These are phyloP conservation scores for Hypholoma fasciculare DNA, from an alignment of 768 basidiomycete species.

Conservation along the genomic window DNA sequence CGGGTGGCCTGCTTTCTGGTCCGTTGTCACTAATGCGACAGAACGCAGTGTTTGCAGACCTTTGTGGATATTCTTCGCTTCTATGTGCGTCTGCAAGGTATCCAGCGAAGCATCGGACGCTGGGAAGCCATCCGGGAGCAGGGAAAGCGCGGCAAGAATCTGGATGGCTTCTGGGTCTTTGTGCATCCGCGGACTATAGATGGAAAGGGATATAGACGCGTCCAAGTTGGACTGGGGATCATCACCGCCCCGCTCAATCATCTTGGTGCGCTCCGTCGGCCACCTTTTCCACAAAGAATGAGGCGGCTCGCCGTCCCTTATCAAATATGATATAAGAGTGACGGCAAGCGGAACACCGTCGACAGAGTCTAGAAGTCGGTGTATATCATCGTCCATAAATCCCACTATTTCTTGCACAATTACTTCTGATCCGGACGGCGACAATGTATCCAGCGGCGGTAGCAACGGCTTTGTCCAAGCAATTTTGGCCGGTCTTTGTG, in stretches of 20 bases:
- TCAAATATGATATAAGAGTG: slow-evolving; percentile 30
- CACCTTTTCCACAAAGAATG: slow-evolving; percentile 29
- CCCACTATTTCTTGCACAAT: slow-evolving; percentile 26
- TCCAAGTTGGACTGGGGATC: slow-evolving; percentile 28
- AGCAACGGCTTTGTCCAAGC: slow-evolving; percentile 21
- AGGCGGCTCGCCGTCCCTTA: slow-evolving; percentile 28
- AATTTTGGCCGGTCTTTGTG: slow-evolving; percentile 25
- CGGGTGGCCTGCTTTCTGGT: not conserved
- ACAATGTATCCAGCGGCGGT: slow-evolving; percentile 26
- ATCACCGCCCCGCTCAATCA: slow-evolving; percentile 27
- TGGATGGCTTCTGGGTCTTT: slow-evolving; percentile 22
- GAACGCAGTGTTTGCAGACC: not conserved
- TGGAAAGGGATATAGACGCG: slow-evolving; percentile 28
- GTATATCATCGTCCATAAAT: slow-evolving; percentile 20
- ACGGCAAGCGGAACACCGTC: slow-evolving; percentile 34
- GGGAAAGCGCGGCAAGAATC: slow-evolving; percentile 26
- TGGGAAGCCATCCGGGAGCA: slow-evolving; percentile 27
- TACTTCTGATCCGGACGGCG: slow-evolving; percentile 19
- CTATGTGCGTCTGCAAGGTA: not conserved
- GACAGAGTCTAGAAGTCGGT: slow-evolving; percentile 25
- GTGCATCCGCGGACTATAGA: slow-evolving; percentile 26
- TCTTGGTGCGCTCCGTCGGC: slow-evolving; percentile 25
- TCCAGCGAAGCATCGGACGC: not conserved
- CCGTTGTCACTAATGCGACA: not conserved
- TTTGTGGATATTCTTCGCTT: not conserved